Base-by-base conservation (phyloP, 768 basidiomycete species). In the Trametes villosa region DNA sequence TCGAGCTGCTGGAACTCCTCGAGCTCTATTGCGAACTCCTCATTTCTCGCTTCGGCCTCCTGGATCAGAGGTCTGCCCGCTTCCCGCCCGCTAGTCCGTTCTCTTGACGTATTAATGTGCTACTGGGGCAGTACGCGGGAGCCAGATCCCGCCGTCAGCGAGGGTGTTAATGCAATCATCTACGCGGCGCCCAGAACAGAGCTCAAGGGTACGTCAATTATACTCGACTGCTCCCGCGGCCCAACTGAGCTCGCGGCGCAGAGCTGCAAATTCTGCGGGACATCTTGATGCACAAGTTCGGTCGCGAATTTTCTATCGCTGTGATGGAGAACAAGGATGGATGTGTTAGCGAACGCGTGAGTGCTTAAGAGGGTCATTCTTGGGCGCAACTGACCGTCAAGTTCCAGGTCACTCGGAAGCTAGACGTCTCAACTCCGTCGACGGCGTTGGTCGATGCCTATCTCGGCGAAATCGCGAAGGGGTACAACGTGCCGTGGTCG, bases 21-120 rank as follows among this genome's bases (percentile, higher is more conserved):
- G 96, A 98, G 77, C 82, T 98, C 12, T 98, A 98, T 72, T 92
- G 91, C 64, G 97, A 99, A 70, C 83, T 96, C n/a, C 76, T 98
- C 20, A 80, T 96, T 24, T 93, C 96, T 9, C 84, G 97, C 47
- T 98, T 98, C 68, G 91, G 92, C 11, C 76, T 98, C 29, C 81
- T 99, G 46, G 97, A 99, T 68, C 86, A 91, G 71, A 89, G 83
- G 95, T 96, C 64, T 70, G 86, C 74, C 33, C 11, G 17, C 34
- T 48, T 30, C 27, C 18, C 56, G 26, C 46, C 46, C 18, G 54
- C 44, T 27, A 34, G 20, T 18, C 31, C 40, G 30, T n/a, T 34
- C 48, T 33, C 20, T 22, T 50, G 20, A 41, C 27, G 48, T 50
- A 18, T n/a, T 11, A 30, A 51, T 42, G 18, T 17, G 30, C n/a